Evolutionary conservation across 2,329 filamentous ascomycete genomes (phyloP), one percentile per base, ranked within the genome.

Genomic region (Colletotrichum tamarilloi): DNA sequence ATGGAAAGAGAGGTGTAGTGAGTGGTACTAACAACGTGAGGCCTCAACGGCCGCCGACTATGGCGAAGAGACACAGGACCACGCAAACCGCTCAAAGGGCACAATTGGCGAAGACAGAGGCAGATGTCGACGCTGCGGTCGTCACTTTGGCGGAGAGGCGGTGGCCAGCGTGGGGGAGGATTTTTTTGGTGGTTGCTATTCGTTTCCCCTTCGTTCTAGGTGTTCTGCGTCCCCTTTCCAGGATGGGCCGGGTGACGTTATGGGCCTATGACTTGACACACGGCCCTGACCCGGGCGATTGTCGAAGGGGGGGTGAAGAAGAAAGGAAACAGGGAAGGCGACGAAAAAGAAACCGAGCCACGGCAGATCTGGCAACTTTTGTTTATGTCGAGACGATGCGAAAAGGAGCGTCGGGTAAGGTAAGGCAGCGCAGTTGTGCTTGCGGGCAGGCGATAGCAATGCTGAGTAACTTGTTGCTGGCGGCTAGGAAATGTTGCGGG

Each of bases 41-140:
- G 76, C 75, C 76, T 77, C 74, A 70, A 76, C 66, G 75, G 75
- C 76, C 72, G 72, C 75, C 72, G 66, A 71, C 73, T 74, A 67
- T 67, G 53, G 62, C 65, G 57, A 72, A 75, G 67, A 66, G 38
- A 46, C 72, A 76, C 75, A 75, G 59, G 22, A 63, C 69, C 58
- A 62, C 59, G 38, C 60, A 58, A 52, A 59, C 60, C 35, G 57
- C 49, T 58, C 53, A 57, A 55, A 72, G 67, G 68, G 53, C 62
- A 52, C 68, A 64, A 74, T 67, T 60, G 62, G 22, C 14, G 30
- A 26, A 22, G 3, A 30, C n/a, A 32, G 26, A 57, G 26, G 42
- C 22, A 22, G n/a, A 26, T 59, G 14, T 65, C 24, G 71, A 35
- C 35, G 46, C 71, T 56, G 60, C 59, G 32, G 56, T 53, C 53